Evolutionary conservation across 1,284 basidiomycete species (phyloP).

Genomic region (Kalmanozyma brasiliensis): DNA sequence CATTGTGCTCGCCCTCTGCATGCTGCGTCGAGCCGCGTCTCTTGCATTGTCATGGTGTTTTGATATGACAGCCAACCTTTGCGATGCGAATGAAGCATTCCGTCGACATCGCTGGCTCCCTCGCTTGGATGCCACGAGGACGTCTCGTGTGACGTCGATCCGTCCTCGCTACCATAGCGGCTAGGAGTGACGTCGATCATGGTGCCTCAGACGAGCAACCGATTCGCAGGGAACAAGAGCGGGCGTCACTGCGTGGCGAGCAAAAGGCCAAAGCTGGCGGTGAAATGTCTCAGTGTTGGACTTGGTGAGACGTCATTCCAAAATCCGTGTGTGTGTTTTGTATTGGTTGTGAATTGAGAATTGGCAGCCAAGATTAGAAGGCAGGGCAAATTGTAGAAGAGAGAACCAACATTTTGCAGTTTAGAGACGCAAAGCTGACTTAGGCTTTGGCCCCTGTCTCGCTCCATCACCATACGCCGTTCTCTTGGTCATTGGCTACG

Average conservation of each 20-base stretch:
- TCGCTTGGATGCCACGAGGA: conserved; percentile 7
- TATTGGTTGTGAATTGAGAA: background rate
- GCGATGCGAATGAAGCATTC: background rate
- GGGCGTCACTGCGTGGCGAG: no score
- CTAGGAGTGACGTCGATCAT: conserved; percentile 7
- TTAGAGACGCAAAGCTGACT: no score
- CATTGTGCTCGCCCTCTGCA: no score
- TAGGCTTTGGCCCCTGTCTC: no score
- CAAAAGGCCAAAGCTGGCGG: no score
- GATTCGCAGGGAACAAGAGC: no score
- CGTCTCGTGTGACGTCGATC: conserved; percentile 6
- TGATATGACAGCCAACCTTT: background rate
- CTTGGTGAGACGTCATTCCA: conserved; percentile 5
- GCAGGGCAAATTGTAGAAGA: no score
- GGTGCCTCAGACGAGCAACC: background rate
- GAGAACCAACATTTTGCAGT: no score
- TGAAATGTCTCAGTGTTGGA: conserved; percentile 1
- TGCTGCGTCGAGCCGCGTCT: background rate
- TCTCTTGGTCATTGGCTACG: no score
- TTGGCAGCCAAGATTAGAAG: no score
- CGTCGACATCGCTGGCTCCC: conserved; percentile 6
- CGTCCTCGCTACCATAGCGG: conserved; percentile 1
- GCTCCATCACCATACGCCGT: no score
- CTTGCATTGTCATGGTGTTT: conserved; percentile 8
- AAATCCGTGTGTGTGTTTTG: conserved; percentile 1